phyloP scores from a whole-genome alignment of 169 alveolate species.

The Babesia bovis region DNA sequence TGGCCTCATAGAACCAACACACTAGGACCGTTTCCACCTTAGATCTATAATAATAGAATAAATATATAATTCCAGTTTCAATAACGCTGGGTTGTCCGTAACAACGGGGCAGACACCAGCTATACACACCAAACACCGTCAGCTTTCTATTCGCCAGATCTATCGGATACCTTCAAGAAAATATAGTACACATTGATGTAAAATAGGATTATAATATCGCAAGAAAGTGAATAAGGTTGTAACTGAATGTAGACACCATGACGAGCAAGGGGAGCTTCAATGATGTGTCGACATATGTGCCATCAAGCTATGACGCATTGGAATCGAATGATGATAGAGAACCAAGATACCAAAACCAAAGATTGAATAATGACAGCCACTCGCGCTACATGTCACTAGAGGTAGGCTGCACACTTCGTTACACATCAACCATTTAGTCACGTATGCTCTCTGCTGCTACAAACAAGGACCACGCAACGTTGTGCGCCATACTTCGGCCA shows the following conservation, averaged over 20 bases:
- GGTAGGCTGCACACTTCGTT: conserved; percentile 21
- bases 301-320: conserved; percentile 31
- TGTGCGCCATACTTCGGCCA: conserved; percentile 34
- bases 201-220: background rate
- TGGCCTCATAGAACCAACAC: conserved; percentile 10
- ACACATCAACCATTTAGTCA: conserved; percentile 22
- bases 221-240: background rate
- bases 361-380: background rate
- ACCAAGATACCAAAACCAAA: background rate
- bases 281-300: conserved; percentile 18
- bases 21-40: background rate
- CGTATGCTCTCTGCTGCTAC: conserved; percentile 45
- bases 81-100: background rate
- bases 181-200: background rate
- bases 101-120: background rate
- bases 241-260: background rate
- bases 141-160: conserved; percentile 17
- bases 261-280: conserved; percentile 9
- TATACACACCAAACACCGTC: conserved; percentile 23
- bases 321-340: background rate
- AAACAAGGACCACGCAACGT: conserved; percentile 34
- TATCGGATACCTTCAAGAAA: background rate
- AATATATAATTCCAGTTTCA: background rate
- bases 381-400: conserved; percentile 19
- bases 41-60: background rate